phyloP scores from a whole-genome alignment of 2,329 filamentous ascomycete genomes.

The Ploettnerulaceae sp. region DNA sequence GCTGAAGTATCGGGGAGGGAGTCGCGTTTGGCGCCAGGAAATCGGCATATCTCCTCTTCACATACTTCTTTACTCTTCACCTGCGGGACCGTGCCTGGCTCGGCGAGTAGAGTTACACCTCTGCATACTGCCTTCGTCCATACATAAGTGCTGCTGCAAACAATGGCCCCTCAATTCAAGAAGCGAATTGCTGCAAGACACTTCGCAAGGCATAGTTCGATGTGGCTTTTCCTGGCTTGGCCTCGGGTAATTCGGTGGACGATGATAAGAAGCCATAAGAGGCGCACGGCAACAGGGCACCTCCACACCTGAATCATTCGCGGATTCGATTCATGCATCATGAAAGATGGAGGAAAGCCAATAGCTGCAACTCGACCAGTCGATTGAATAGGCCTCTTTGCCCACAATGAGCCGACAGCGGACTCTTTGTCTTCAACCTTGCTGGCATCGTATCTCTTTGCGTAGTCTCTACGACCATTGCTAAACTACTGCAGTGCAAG shows the following conservation, averaged over 20 bases:
- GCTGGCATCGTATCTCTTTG: no score
- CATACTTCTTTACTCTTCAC: not conserved
- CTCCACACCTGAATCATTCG: not conserved
- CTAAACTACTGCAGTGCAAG: no score
- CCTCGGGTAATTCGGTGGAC: not conserved
- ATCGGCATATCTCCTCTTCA: not conserved
- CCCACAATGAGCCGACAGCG: not conserved
- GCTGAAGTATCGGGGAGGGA: conserved; percentile 1
- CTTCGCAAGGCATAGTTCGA: not conserved
- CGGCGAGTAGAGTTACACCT: not conserved
- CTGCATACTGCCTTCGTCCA: not conserved
- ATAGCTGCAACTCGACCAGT: not conserved
- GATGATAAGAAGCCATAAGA: conserved; percentile 3
- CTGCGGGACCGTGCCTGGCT: not conserved
- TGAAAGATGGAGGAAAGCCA: no score
- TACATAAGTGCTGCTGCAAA: not conserved
- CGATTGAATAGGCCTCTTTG: not conserved
- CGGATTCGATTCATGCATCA: no score
- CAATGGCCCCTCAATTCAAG: not conserved
- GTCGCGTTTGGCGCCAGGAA: conserved; percentile 10
- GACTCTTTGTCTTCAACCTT: no score
- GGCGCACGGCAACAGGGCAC: conserved; percentile 1
- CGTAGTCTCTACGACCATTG: no score
- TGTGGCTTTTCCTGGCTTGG: not conserved
- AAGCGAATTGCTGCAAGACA: not conserved